A percentile compares a stretch with the other conserved stretches of the same genome.
Conservation (phyloP, 805 yeast species). For the Saturnispora galanensis region DNA sequence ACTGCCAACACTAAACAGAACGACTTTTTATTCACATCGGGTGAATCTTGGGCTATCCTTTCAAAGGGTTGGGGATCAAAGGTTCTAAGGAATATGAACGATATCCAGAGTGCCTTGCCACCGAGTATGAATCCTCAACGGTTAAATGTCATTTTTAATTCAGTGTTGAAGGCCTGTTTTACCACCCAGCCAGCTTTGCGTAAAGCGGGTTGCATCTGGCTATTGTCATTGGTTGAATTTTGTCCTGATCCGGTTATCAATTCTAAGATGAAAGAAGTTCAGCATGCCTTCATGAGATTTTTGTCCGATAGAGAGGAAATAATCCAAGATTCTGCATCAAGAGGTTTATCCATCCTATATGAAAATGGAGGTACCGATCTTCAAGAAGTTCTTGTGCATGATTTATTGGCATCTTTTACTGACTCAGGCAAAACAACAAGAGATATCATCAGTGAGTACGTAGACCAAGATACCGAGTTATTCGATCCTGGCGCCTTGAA, state of each 20-base stretch:
- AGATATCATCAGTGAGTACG: slow-evolving; percentile 48
- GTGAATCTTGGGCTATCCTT: slow-evolving; percentile 70
- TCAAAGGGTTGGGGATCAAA: slow-evolving; percentile 71
- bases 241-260: slow-evolving; percentile 42
- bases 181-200: slow-evolving; percentile 66
- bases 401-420: slow-evolving; percentile 68
- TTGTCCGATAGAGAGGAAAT: slow-evolving; percentile 76
- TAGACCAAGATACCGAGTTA: slow-evolving; percentile 70
- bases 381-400: slow-evolving; percentile 64
- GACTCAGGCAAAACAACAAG: slow-evolving; percentile 42
- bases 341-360: slow-evolving; percentile 76
- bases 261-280: slow-evolving; percentile 47
- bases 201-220: slow-evolving; percentile 77
- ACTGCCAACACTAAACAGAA: slow-evolving; percentile 58
- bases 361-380: slow-evolving; percentile 62
- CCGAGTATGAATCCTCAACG: slow-evolving; percentile 12
- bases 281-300: slow-evolving; percentile 65
- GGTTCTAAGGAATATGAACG: slow-evolving; percentile 41
- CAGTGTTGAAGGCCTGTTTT: slow-evolving; percentile 42
- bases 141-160: slow-evolving; percentile 31
- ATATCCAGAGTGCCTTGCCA: slow-evolving; percentile 49
- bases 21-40: slow-evolving; percentile 69
- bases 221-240: slow-evolving; percentile 69
- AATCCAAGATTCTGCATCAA: slow-evolving; percentile 85
- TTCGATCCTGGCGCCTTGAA: slow-evolving; percentile 76